Conservation (phyloP, 805 yeast genomes). For the Saccharomycopsis microspora region DNA sequence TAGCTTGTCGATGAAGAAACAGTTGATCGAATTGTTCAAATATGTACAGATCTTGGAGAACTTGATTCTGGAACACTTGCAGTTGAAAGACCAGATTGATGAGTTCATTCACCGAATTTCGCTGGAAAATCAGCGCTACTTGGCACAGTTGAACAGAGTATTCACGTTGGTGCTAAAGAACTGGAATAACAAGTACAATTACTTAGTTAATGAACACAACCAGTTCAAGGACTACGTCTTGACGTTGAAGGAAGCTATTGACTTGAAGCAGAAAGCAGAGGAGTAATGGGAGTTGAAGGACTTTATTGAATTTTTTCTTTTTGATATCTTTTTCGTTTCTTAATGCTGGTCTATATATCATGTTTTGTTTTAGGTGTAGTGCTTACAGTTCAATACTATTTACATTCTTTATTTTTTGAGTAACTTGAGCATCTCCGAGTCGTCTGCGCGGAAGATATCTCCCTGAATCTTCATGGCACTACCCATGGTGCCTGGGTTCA, state of each 20-base stretch:
- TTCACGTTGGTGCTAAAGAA: constrained; percentile 24
- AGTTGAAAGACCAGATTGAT: constrained; percentile 26
- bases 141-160: constrained; percentile 9
- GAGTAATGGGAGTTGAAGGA: no score
- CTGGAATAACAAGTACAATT: constrained; percentile 31
- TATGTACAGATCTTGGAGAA: constrained; percentile 30
- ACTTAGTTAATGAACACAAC: constrained; percentile 25
- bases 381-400: neutral
- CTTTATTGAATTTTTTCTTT: neutral
- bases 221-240: constrained; percentile 25
- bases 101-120: constrained; percentile 20
- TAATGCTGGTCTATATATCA: neutral
- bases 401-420: neutral
- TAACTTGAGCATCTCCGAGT: neutral
- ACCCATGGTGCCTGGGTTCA: constrained; percentile 19
- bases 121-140: constrained; percentile 4
- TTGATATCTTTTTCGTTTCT: neutral
- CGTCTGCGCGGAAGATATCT: constrained; percentile 22
- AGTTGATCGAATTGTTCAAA: constrained; percentile 27
- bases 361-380: neutral
- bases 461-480: constrained; percentile 24
- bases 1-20: constrained; percentile 22
- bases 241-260: constrained; percentile 23
- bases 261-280: constrained; percentile 10
- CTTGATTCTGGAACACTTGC: constrained; percentile 33